phyloP scores from a whole-genome alignment of 345 rosid genomes.

The Turritis glabra region DNA sequence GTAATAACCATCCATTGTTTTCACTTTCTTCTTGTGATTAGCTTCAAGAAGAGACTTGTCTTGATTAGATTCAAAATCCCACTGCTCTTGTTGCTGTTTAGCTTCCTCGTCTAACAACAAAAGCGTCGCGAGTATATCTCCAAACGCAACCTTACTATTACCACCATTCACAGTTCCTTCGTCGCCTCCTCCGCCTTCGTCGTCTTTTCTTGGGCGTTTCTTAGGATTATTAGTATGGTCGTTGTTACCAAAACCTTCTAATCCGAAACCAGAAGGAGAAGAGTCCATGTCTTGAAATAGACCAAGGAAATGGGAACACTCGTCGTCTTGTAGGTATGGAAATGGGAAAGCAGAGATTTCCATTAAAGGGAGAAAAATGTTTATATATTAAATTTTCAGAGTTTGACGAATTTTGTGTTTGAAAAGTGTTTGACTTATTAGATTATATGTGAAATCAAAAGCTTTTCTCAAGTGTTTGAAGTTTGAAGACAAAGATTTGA shows the following conservation, averaged over 20 bases:
- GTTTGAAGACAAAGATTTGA: slow-evolving; percentile 22
- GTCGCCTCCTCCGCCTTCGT: slow-evolving; percentile 20
- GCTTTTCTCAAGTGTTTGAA: slow-evolving; percentile 34
- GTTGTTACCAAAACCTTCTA: slow-evolving; percentile 37
- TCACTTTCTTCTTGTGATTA: slow-evolving; percentile 43
- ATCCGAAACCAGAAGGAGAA: slow-evolving; percentile 44
- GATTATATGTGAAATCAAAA: slow-evolving; percentile 44
- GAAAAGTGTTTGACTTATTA: slow-evolving; percentile 35
- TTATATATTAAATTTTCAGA: not conserved
- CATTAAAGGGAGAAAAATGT: slow-evolving; percentile 32
- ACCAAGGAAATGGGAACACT: slow-evolving; percentile 38
- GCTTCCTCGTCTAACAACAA: slow-evolving; percentile 65
- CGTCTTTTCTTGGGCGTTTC: slow-evolving; percentile 50
- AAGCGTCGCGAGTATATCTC: slow-evolving; percentile 54
- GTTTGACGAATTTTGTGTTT: slow-evolving; percentile 31
- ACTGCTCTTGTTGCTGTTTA: slow-evolving; percentile 46
- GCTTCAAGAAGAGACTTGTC: slow-evolving; percentile 49
- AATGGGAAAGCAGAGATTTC: slow-evolving; percentile 68
- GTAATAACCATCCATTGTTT: slow-evolving; percentile 44
- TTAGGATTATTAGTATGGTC: slow-evolving; percentile 26
- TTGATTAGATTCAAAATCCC: slow-evolving; percentile 43
- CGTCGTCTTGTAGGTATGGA: slow-evolving; percentile 57
- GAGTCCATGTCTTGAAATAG: slow-evolving; percentile 44
- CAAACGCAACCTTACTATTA: slow-evolving; percentile 25
- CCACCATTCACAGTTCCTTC: slow-evolving; percentile 19